Base-by-base conservation (phyloP, 805 yeast genomes). In the Zygoascus flipseniorum region DNA sequence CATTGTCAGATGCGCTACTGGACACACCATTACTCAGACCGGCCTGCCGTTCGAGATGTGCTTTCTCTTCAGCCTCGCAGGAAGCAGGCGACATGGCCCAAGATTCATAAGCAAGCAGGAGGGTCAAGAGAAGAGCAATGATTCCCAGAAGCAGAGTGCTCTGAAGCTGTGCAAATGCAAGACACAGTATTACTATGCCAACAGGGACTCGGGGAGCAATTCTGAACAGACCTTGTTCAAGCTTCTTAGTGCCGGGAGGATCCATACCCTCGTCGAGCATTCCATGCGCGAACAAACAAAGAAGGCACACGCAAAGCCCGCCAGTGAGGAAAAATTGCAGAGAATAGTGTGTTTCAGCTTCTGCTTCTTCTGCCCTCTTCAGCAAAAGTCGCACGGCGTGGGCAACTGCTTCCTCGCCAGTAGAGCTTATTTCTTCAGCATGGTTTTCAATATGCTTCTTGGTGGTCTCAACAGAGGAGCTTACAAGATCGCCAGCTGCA, bases 301-400 rank as follows among this genome's bases (percentile, higher is more conserved):
- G 10, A 47, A 82, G 59, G 0, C 80, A 67, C 2, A 79, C 69
- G 50, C 76, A 71, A 0, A 81, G 56, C 1, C 84, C 84, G 1
- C 80, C 82, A 6, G 80, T 75, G 60, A 78, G 79, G 59, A 69
- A 78, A 51, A 78, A 72, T 20, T 78, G 62, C 13, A 79, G 66
- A 1, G 78, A 81, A 48, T 69, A 66, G 52, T 31, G 48, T 26
- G 69, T 57, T 45, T 60, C 63, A 2, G 65, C 60, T 50, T 69
- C 75, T 35, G 64, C 70, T 18, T 70, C 73, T 16, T 44, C 47
- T 11, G 47, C 47, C 3, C 16, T n/a, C 31, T n/a, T 35, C 39
- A 35, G 39, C 8, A 35, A 8, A 35, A 35, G 19, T 48, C 52
- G 13, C 53, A 19, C 5, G 49, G 41, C 37, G 54, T 16, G 26